Evolutionary conservation across 176 grass and related monocot species (phyloP).

Genomic region (Hsuehochloa calcarea): DNA sequence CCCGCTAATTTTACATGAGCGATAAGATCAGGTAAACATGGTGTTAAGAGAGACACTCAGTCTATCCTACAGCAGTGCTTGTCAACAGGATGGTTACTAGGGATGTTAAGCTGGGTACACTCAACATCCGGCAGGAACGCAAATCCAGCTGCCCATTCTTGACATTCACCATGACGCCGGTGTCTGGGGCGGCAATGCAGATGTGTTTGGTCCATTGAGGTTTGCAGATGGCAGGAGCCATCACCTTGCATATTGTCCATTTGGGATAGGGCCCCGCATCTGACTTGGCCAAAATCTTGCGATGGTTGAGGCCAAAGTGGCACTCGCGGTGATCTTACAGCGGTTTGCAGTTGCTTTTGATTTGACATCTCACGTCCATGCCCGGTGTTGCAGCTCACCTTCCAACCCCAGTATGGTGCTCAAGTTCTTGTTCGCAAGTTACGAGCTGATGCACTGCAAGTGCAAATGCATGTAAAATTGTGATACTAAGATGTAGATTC

Average conservation of each 20-base stretch:
- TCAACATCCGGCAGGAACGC: slow-evolving; percentile 60
- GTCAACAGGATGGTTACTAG: slow-evolving; percentile 42
- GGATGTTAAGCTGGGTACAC: slow-evolving; percentile 53
- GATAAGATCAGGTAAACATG: slow-evolving; percentile 44
- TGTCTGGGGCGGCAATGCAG: slow-evolving; percentile 57
- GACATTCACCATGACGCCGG: slow-evolving; percentile 61
- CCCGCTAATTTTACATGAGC: too few relatives aligned
- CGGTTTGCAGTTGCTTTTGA: slow-evolving; percentile 41
- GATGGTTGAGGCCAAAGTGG: slow-evolving; percentile 59
- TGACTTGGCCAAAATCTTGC: slow-evolving; percentile 78
- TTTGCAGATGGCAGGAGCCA: slow-evolving; percentile 73
- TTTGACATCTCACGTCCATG: slow-evolving; percentile 75
- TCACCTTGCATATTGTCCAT: slow-evolving; percentile 65
- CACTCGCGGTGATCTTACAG: slow-evolving; percentile 60
- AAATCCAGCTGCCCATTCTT: slow-evolving; percentile 47
- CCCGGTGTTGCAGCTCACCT: slow-evolving; percentile 46
- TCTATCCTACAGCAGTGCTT: slow-evolving; percentile 52
- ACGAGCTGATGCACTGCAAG: slow-evolving; percentile 15
- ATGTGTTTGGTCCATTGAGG: slow-evolving; percentile 58
- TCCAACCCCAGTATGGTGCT: slow-evolving; percentile 69
- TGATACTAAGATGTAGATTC: too few relatives aligned
- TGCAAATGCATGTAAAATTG: too few relatives aligned
- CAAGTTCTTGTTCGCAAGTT: slow-evolving; percentile 64
- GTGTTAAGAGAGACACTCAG: slow-evolving; percentile 85
- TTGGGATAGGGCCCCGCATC: slow-evolving; percentile 58